A percentile compares a stretch with the other conserved stretches of the same genome.
Evolutionary conservation across 352 stramenopile species (phyloP).

Genomic region (Phytopythium sindhum): DNA sequence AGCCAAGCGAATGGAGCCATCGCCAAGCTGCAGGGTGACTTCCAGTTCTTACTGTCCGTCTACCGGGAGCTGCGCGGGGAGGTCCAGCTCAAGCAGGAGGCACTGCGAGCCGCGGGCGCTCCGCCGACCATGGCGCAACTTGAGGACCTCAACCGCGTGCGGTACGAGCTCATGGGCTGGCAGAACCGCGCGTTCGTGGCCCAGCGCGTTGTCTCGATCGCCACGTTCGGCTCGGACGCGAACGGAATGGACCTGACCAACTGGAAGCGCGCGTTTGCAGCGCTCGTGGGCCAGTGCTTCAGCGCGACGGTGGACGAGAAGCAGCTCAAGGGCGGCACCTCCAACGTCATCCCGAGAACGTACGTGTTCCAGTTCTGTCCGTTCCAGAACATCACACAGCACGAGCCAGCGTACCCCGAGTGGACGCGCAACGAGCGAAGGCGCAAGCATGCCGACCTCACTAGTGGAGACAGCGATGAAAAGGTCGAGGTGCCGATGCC

Average conservation of each 20-base stretch:
- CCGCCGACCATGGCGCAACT: constrained; percentile 32
- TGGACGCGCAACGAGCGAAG: constrained; percentile 52
- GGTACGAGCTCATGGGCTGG: constrained; percentile 33
- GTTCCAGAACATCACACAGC: constrained; percentile 82
- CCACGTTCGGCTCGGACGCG: constrained; percentile 43
- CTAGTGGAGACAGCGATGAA: constrained; percentile 14
- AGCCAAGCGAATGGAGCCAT: constrained; percentile 20
- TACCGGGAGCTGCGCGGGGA: constrained; percentile 17
- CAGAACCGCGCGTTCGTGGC: constrained; percentile 57
- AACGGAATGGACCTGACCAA: background rate
- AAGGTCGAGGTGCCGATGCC: constrained; percentile 22
- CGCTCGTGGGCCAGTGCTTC: constrained; percentile 67
- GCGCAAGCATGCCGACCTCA: constrained; percentile 23
- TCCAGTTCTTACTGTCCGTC: constrained; percentile 15
- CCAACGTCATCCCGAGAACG: constrained; percentile 67
- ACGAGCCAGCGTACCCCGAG: constrained; percentile 47
- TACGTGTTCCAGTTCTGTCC: constrained; percentile 68
- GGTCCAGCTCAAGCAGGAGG: constrained; percentile 29
- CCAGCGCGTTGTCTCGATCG: constrained; percentile 30
- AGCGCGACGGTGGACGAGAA: constrained; percentile 63
- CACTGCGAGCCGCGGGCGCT: constrained; percentile 12
- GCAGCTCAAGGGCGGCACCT: constrained; percentile 66
- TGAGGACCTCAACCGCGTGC: constrained; percentile 16
- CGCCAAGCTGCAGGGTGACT: constrained; percentile 20
- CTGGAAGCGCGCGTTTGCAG: constrained; percentile 48